Evolutionary conservation across 306 rosid genomes (phyloP), one percentile per base, ranked within the genome.

Genomic region (Argentina anserina): DNA sequence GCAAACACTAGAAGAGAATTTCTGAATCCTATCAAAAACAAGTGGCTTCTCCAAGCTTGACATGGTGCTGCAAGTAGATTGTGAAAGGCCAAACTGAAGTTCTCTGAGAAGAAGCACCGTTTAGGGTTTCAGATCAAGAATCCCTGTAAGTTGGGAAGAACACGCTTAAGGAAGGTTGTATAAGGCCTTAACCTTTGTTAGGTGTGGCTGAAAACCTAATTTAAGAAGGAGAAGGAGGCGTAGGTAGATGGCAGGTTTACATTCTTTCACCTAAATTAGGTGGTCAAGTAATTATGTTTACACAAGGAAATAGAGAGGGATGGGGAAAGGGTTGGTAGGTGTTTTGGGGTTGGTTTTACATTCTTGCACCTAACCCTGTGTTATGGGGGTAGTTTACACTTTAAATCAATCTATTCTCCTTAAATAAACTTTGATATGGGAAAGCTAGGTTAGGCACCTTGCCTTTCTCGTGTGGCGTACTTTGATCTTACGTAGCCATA

Each of bases 1-100:
- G 86, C 98, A 92, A 79, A 86, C 80, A 78, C 90, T 82, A 17
- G 96, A 85, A 0, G 96, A 83, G 83, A 88, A 90, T 78, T 92
- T 80, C 73, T 90, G 96, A 74, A 90, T 69, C 83, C 92, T 82
- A 71, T 92, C 94, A 85, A 85, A 76, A 81, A 90, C 96, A 65
- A 92, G 94, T 41, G 96, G 96, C 81, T 92, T 90, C 86, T 90
- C 94, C 92, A 92, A 81, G 75, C 98, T 92, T 29, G 98, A 92
- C 97, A 92, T 92, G 69, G 73, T 81, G 65, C 74, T 81, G 65
- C 74, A 82, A 66, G 78, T 34, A 36, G 78, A 76, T 58, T 3
- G 80, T 47, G 46, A 61, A 46, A 65, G 62, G 50, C 58, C 39
- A 67, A 81, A 47, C 84, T 76, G 56, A 63, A 69, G 28, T 52